Percentiles rank a stretch among this genome's conserved stretches.
phyloP scores from a whole-genome alignment of 2,329 filamentous ascomycete species.

The Trichophyton verrucosum region DNA sequence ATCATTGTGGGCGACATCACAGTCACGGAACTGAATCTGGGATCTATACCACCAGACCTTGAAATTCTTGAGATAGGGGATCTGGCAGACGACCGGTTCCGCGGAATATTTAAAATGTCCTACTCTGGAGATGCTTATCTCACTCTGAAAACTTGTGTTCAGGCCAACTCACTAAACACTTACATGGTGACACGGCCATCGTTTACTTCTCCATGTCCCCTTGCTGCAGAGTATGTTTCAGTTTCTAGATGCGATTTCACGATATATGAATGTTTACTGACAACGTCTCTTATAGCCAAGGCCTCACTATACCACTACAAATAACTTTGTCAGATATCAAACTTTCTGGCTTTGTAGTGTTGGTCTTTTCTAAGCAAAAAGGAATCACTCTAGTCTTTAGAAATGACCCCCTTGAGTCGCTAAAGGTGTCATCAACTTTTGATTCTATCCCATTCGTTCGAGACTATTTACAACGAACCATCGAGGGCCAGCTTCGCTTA shows the following conservation, averaged over 20 bases:
- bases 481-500: constrained; percentile 82
- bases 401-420: constrained; percentile 92
- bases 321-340: constrained; percentile 95
- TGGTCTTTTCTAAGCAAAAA: constrained; percentile 96
- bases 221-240: constrained; percentile 58
- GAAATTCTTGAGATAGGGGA: constrained; percentile 98
- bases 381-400: constrained; percentile 92
- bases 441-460: constrained; percentile 97
- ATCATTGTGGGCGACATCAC: constrained; percentile 99
- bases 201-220: constrained; percentile 83
- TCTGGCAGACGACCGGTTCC: constrained; percentile 88
- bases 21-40: constrained; percentile 93
- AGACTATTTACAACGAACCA: constrained; percentile 91
- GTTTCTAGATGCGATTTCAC: not conserved
- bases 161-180: constrained; percentile 95
- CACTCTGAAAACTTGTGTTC: constrained; percentile 88
- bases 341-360: constrained; percentile 88
- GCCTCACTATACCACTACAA: constrained; percentile 91
- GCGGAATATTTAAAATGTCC: constrained; percentile 99
- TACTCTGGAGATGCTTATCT: constrained; percentile 92
- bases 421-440: constrained; percentile 97
- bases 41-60: constrained; percentile 82
- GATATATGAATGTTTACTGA: constrained; percentile 2
- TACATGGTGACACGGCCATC: constrained; percentile 82
- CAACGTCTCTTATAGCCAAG: constrained; percentile 40